Percentiles rank a stretch among this genome's conserved stretches.
phyloP scores from a whole-genome alignment of 148 eudicot species.

The Dianthus caryophyllus region DNA sequence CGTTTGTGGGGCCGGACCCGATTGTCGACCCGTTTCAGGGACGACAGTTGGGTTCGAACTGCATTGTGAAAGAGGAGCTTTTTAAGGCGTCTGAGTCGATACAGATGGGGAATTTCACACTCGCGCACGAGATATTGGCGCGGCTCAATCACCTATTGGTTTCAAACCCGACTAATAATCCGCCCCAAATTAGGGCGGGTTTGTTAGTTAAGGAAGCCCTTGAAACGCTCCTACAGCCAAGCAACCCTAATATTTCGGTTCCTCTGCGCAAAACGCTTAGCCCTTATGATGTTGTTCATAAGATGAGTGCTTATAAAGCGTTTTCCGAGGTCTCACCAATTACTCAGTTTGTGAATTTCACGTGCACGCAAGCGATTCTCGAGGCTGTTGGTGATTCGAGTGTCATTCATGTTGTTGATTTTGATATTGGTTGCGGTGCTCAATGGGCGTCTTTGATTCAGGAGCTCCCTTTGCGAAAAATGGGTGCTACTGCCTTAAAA shows the following conservation, averaged over 20 bases:
- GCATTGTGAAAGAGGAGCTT: slow-evolving; percentile 63
- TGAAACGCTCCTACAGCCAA: slow-evolving; percentile 51
- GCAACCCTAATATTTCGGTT: slow-evolving; percentile 31
- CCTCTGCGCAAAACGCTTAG: slow-evolving; percentile 32
- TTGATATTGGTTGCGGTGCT: slow-evolving; percentile 85
- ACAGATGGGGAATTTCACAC: slow-evolving; percentile 64
- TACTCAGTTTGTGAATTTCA: slow-evolving; percentile 73
- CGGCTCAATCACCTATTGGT: slow-evolving; percentile 99
- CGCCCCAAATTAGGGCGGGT: slow-evolving; percentile 81
- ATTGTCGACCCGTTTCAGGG: slow-evolving; percentile 27
- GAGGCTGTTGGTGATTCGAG: slow-evolving; percentile 65
- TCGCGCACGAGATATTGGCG: slow-evolving; percentile 99
- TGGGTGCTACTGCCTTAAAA: slow-evolving; percentile 50
- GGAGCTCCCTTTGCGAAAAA: slow-evolving; percentile 68
- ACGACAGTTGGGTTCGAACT: slow-evolving; percentile 26
- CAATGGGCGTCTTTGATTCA: slow-evolving; percentile 97
- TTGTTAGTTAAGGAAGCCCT: slow-evolving; percentile 76
- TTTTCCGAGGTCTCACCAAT: slow-evolving; percentile 85
- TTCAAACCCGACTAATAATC: slow-evolving; percentile 75
- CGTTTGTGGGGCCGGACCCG: too few species aligned
- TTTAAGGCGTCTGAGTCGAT: slow-evolving; percentile 73
- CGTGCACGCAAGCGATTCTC: slow-evolving; percentile 75
- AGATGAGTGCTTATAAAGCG: slow-evolving; percentile 80
- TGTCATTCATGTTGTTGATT: slow-evolving; percentile 64
- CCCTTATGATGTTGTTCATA: slow-evolving; percentile 65